Evolutionary conservation across 108 stramenopile species (phyloP).

Genomic region (Nannochloropsis oceanica): DNA sequence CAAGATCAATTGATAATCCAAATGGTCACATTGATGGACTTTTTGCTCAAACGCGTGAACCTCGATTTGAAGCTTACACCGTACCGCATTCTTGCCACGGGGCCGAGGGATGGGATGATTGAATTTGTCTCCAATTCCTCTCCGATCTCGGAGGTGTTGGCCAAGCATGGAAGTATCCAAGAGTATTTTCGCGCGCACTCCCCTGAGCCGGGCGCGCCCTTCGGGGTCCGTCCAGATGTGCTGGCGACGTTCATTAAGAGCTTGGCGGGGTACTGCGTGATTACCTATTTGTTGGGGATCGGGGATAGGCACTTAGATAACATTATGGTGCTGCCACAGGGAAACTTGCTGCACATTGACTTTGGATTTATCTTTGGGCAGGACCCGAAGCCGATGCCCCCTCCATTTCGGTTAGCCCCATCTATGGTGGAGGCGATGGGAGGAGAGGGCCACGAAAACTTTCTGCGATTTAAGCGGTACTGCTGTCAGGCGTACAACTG

Average conservation of each 20-base stretch:
- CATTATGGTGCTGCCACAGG: slow-evolving; percentile 56
- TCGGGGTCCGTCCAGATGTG: slow-evolving; percentile 43
- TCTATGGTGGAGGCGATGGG: slow-evolving; percentile 46
- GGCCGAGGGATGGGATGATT: slow-evolving; percentile 65
- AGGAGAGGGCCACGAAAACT: slow-evolving; percentile 64
- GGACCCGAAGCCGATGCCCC: slow-evolving; percentile 87
- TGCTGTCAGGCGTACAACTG: slow-evolving; percentile 89
- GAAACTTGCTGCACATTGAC: slow-evolving; percentile 72
- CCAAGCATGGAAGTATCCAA: slow-evolving; percentile 52
- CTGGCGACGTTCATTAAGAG: slow-evolving; percentile 80
- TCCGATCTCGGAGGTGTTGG: slow-evolving; percentile 74
- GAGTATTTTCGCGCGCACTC: slow-evolving; percentile 43
- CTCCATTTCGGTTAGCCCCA: slow-evolving; percentile 59
- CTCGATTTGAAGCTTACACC: slow-evolving; percentile 71
- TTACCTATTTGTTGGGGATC: slow-evolving; percentile 82
- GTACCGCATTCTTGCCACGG: slow-evolving; percentile 74
- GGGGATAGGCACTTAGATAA: slow-evolving; percentile 65
- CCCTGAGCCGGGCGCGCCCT: slow-evolving; percentile 14
- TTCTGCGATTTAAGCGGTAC: slow-evolving; percentile 66
- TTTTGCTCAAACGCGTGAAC: slow-evolving; percentile 76
- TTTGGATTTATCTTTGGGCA: slow-evolving; percentile 72
- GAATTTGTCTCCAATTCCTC: slow-evolving; percentile 83
- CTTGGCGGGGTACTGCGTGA: slow-evolving; percentile 94
- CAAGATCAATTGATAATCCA: slow-evolving; percentile 97
- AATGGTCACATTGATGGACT: slow-evolving; percentile 93